Evolutionary conservation across 1,284 basidiomycete species (phyloP).

Genomic region (Boletus calvinii): DNA sequence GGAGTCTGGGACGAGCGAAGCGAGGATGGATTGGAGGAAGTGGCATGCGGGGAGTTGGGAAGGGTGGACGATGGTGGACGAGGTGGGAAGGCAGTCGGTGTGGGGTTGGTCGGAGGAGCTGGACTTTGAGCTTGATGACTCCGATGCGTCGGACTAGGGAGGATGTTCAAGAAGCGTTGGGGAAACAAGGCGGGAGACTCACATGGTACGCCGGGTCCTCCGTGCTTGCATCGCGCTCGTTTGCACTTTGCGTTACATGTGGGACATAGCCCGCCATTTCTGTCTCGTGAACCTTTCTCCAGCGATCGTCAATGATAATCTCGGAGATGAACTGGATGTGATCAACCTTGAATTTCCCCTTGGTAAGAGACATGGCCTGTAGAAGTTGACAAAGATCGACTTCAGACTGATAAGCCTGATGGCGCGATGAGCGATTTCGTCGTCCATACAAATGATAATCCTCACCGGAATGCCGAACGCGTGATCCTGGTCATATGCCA

Average conservation of each 20-base stretch:
- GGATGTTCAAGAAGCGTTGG: not conserved
- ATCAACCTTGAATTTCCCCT: conserved; percentile 34
- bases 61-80: conserved; percentile 10
- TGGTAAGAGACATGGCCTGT: conserved; percentile 46
- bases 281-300: conserved; percentile 35
- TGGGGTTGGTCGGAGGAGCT: conserved; percentile 37
- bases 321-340: conserved; percentile 1
- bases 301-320: conserved; percentile 21
- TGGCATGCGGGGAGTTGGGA: conserved; percentile 41
- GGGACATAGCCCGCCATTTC: conserved; percentile 23
- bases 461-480: conserved; percentile 26
- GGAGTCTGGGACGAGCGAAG: conserved; percentile 38
- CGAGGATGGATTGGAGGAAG: conserved; percentile 60
- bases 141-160: conserved; percentile 44
- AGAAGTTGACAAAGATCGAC: conserved; percentile 50
- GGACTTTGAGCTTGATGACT: conserved; percentile 44
- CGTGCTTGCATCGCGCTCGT: conserved; percentile 35
- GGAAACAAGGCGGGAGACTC: not conserved
- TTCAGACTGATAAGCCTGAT: conserved; percentile 32
- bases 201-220: conserved; percentile 40
- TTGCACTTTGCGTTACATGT: conserved; percentile 31
- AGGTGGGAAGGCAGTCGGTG: conserved; percentile 25
- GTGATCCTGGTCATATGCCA: conserved; percentile 21
- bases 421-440: not conserved
- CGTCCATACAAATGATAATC: not conserved